Evolutionary conservation across 306 rosid genomes (phyloP).

Genomic region (Quercus mongolica): DNA sequence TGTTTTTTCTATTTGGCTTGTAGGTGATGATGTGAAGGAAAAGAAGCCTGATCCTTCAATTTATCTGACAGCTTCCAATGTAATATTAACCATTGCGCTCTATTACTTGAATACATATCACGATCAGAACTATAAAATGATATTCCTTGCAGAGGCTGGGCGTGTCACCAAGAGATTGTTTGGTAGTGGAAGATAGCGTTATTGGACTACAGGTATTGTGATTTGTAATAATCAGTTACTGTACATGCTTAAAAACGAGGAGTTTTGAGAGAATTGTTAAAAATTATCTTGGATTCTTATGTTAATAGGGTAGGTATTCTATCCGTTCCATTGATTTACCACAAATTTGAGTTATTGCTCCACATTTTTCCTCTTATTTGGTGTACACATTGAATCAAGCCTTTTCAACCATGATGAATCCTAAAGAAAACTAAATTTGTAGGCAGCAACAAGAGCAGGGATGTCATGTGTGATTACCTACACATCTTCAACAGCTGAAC

Average conservation of each 20-base stretch:
- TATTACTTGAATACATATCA: not conserved
- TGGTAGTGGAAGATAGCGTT: constrained; percentile 91
- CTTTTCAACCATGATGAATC: not conserved
- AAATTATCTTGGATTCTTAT: not conserved
- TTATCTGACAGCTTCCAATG: constrained; percentile 80
- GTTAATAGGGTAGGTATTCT: not conserved
- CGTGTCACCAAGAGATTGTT: constrained; percentile 53
- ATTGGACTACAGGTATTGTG: constrained; percentile 79
- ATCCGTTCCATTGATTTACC: not conserved
- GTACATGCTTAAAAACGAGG: not conserved
- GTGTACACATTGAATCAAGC: not conserved
- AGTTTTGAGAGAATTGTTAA: not conserved
- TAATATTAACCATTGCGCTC: not conserved
- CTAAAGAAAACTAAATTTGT: constrained; percentile 15
- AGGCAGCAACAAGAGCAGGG: constrained; percentile 94
- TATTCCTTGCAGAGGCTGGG: constrained; percentile 64
- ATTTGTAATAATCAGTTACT: not conserved
- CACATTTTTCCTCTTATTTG: constrained; percentile 7
- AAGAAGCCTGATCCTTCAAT: constrained; percentile 96
- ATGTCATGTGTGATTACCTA: constrained; percentile 84
- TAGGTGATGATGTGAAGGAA: constrained; percentile 96
- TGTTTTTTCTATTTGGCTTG: constrained; percentile 16
- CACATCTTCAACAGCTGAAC: constrained; percentile 85
- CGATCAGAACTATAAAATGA: not conserved
- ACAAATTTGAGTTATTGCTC: not conserved